These are phyloP conservation scores for Aspergillus sp. DNA, from an alignment of 2,329 filamentous ascomycete genomes.

Conservation along the genomic window DNA sequence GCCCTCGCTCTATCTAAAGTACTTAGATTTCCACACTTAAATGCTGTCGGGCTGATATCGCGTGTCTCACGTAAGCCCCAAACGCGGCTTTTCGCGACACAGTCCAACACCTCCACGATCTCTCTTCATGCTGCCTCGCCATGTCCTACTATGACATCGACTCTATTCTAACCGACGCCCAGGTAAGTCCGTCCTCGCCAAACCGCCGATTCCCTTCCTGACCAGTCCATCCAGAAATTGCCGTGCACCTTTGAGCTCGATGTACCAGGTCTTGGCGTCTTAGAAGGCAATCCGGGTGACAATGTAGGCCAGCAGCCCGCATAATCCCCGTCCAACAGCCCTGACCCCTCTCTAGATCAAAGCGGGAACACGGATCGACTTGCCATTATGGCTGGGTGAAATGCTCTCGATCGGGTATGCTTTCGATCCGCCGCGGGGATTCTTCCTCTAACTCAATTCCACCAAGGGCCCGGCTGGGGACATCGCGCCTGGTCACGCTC, in stretches of 20 bases:
- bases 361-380: slow-evolving; percentile 65
- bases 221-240: slow-evolving; percentile 57
- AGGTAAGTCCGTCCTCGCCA: slow-evolving; percentile 19
- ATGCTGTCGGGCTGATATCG: too few relatives aligned
- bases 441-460: slow-evolving; percentile 1
- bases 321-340: slow-evolving; percentile 1
- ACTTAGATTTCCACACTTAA: too few relatives aligned
- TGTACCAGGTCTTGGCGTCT: slow-evolving; percentile 74
- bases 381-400: slow-evolving; percentile 90
- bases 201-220: background rate
- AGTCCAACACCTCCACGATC: too few relatives aligned
- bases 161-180: slow-evolving; percentile 38
- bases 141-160: slow-evolving; percentile 42
- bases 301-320: slow-evolving; percentile 33
- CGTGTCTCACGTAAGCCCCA: background rate
- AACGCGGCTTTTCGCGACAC: too few relatives aligned
- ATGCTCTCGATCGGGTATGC: slow-evolving; percentile 57
- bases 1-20: too few relatives aligned
- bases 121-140: too few relatives aligned
- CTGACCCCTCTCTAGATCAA: slow-evolving; percentile 51
- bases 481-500: slow-evolving; percentile 60
- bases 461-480: slow-evolving; percentile 34
- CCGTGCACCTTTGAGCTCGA: slow-evolving; percentile 91
- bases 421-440: slow-evolving; percentile 1
- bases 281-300: slow-evolving; percentile 69